Evolutionary conservation across 1,139 yeast genomes (phyloP), one percentile per base, ranked within the genome.

Genomic region (Blastobotrys ciferrii): DNA sequence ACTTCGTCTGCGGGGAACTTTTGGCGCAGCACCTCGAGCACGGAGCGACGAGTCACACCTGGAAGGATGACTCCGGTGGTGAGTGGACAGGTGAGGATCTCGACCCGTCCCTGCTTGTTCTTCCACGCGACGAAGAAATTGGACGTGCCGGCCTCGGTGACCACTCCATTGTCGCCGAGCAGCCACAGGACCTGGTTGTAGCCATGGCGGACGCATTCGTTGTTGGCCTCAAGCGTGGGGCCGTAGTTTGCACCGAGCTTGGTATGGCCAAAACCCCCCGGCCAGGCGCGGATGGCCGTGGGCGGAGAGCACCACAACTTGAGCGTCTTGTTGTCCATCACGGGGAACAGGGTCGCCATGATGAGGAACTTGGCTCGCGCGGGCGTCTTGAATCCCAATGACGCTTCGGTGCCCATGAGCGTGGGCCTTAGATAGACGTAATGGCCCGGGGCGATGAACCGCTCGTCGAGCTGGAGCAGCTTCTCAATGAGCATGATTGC

Each of bases 201-300:
- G 9, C 76, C 76, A 30, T 68, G 62, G 28, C 58, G 46, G 19
- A 65, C 63, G 25, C 75, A 74, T 49, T 66, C 70, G 46, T 59
- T 55, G 51, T 68, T 70, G 30, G 72, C 70, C 57, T 61, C 60
- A 50, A 71, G 61, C 44, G 76, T 71, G 31, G 77, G 76, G 1
- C 75, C 76, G 56, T 73, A 73, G 65, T 73, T 73, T 52, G 75
- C 76, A 43, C 76, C 77, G 53, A 72, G 66, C 60, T 73, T 73
- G 56, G 68, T 67, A 62, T 67, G 62, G 35, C 77, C 77, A 48
- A 70, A 72, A 48, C 77, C 77, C 43, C 75, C 75, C 43, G 75
- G 75, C 76, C 76, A 72, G 2, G 76, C 76, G 58, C 76, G 67
- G 32, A 72, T 72, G 18, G 60, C 62, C 61, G 46, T 71, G 56